These are phyloP conservation scores for Micractinium conductrix DNA, from an alignment of 139 green algal species.

Conservation along the genomic window DNA sequence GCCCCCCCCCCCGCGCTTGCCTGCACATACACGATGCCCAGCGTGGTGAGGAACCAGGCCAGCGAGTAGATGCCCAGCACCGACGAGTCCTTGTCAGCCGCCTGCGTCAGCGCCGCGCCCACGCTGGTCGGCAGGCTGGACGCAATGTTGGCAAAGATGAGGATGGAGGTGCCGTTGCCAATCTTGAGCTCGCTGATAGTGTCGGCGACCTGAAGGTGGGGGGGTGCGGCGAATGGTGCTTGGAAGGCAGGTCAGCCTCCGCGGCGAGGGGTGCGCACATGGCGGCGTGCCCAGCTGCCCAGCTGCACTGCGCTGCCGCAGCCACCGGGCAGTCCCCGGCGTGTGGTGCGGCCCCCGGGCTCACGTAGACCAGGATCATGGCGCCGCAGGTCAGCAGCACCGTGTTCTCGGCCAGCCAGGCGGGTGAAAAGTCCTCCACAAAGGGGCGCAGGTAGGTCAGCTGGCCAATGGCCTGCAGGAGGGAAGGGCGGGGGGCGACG, in stretches of 20 bases:
- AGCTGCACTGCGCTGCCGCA: no score
- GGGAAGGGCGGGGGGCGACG: no score
- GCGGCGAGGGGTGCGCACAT: background rate
- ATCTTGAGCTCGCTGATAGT: conserved; percentile 96
- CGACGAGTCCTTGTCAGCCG: conserved; percentile 38
- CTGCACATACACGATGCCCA: conserved; percentile 99
- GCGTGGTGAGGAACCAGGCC: conserved; percentile 91
- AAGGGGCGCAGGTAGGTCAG: conserved; percentile 90
- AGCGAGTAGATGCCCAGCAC: conserved; percentile 79
- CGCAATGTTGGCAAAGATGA: conserved; percentile 99
- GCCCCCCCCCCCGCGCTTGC: no score
- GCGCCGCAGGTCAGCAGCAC: conserved; percentile 85
- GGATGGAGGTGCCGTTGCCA: conserved; percentile 97
- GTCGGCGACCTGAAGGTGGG: conserved; percentile 67
- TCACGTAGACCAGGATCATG: conserved; percentile 88
- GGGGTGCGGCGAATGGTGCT: background rate
- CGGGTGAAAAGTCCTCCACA: conserved; percentile 84
- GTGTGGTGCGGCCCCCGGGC: background rate
- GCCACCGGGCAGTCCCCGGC: no score
- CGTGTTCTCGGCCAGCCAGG: conserved; percentile 78
- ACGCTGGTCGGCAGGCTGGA: conserved; percentile 86
- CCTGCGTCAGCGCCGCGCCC: conserved; percentile 68
- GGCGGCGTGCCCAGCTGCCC: no score
- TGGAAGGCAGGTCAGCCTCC: background rate
- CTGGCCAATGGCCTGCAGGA: conserved; percentile 91